Evolutionary conservation across 2,329 filamentous ascomycete genomes (phyloP), one percentile per base, ranked within the genome.

Genomic region (Ophidiomyces ophidiicola): DNA sequence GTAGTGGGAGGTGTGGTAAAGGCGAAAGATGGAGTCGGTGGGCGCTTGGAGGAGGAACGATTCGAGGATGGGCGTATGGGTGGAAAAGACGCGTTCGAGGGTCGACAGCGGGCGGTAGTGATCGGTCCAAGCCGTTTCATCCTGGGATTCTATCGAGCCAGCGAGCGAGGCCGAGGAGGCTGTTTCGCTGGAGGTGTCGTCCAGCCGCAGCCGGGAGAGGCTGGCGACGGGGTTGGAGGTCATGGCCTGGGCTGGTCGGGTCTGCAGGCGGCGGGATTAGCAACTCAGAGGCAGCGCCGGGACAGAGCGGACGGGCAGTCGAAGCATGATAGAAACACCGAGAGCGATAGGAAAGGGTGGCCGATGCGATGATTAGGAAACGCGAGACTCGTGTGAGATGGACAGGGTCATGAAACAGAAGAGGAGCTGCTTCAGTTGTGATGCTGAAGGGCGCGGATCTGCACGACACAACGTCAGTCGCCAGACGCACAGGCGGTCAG

Each of bases 1-100:
- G 53, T 71, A 67, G 36, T 55, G 57, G 11, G 71, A 75, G 24
- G 71, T 72, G 50, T 76, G 72, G 51, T 73, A 74, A 42, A 76
- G 67, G 37, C 69, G 62, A 54, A 77, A 63, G 44, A 76, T 66
- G 39, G 70, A 60, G 46, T 66, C 55, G 29, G 73, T 76, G 36
- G 72, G 68, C 28, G 72, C 61, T 48, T 76, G 71, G 30, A 70
- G 62, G 33, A 76, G 63, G 17, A 77, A 63, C 28, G 71, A 74
- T 53, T 74, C 72, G 44, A 76, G 61, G 43, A 76, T 65, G 32
- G 73, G 72, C 21, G 70, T 67, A 53, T 75, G 69, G 14, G 69
- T 65, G 34, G 70, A 71, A 46, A 76, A 54, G 46, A 75, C 57
- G 48, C 64, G 56, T 54, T 76, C 72, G 51, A 76, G 72, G 14